A percentile compares a stretch with the other conserved stretches of the same genome.
Conservation (phyloP, 805 yeast genomes). For the Dipodascopsis tothii region DNA sequence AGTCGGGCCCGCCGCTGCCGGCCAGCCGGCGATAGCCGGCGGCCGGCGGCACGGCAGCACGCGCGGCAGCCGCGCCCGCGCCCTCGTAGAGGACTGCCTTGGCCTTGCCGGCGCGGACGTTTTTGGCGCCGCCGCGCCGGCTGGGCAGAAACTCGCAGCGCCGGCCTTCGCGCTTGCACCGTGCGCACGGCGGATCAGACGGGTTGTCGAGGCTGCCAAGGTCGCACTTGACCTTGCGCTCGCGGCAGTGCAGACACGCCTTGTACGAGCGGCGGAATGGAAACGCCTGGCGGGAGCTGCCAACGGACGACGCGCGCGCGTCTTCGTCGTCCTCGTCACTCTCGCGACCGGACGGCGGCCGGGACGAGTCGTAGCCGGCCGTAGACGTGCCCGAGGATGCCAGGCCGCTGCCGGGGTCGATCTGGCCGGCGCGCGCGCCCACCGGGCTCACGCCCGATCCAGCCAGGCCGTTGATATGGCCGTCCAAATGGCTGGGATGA, state of each 20-base stretch:
- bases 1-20: constrained; percentile 3
- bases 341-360: too few species aligned
- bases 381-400: too few species aligned
- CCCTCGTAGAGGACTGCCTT: constrained; percentile 11
- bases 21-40: constrained; percentile 2
- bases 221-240: constrained; percentile 79
- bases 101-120: constrained; percentile 33
- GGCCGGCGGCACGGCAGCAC: neutral
- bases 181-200: constrained; percentile 69
- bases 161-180: constrained; percentile 75
- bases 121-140: constrained; percentile 45
- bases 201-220: constrained; percentile 70
- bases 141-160: constrained; percentile 68
- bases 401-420: too few species aligned
- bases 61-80: neutral
- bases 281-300: too few species aligned
- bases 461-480: too few species aligned
- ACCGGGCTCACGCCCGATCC: too few species aligned
- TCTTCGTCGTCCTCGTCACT: too few species aligned
- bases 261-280: constrained; percentile 60
- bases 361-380: too few species aligned
- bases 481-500: too few species aligned
- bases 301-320: too few species aligned
- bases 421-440: too few species aligned
- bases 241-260: constrained; percentile 82